Conservation (phyloP, 1,284 basidiomycete genomes). For the Irpex lacteus region DNA sequence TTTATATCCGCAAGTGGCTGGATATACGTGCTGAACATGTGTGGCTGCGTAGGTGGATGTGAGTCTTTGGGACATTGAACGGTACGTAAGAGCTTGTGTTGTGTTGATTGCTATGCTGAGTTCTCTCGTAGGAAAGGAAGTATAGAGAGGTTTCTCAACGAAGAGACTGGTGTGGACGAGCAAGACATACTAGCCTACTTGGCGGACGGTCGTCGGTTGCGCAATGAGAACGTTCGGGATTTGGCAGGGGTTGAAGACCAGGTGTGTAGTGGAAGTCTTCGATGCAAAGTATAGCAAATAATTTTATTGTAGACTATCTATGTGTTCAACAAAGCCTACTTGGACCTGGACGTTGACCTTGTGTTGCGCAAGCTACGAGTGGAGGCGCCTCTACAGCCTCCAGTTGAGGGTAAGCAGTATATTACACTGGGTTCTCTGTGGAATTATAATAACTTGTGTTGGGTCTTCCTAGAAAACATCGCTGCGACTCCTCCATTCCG, state of each 20-base stretch:
- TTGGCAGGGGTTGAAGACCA: slow-evolving; percentile 70
- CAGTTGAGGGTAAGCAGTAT: slow-evolving; percentile 54
- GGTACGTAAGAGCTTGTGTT: slow-evolving; percentile 36
- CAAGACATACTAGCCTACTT: slow-evolving; percentile 73
- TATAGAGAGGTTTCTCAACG: slow-evolving; percentile 62
- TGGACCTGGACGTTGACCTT: slow-evolving; percentile 63
- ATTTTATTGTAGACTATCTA: slow-evolving; percentile 54
- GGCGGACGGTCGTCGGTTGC: slow-evolving; percentile 69
- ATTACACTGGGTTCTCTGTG: background rate
- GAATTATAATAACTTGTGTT: background rate
- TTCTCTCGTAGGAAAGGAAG: slow-evolving; percentile 47
- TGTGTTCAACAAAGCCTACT: slow-evolving; percentile 76
- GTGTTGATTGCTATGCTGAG: background rate
- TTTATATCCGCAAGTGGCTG: background rate
- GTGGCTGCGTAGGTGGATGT: slow-evolving; percentile 49
- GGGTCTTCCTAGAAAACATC: slow-evolving; percentile 45
- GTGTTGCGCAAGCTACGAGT: slow-evolving; percentile 57
- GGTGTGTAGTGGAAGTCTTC: slow-evolving; percentile 36
- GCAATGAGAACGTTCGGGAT: slow-evolving; percentile 67
- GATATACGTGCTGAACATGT: background rate
- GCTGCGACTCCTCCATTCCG: slow-evolving; percentile 70
- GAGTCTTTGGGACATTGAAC: slow-evolving; percentile 70
- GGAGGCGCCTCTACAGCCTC: slow-evolving; percentile 59
- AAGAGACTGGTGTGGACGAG: slow-evolving; percentile 64
- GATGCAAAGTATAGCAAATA: background rate